Evolutionary conservation across 169 alveolate species (phyloP).

Genomic region (Plasmodium inui): DNA sequence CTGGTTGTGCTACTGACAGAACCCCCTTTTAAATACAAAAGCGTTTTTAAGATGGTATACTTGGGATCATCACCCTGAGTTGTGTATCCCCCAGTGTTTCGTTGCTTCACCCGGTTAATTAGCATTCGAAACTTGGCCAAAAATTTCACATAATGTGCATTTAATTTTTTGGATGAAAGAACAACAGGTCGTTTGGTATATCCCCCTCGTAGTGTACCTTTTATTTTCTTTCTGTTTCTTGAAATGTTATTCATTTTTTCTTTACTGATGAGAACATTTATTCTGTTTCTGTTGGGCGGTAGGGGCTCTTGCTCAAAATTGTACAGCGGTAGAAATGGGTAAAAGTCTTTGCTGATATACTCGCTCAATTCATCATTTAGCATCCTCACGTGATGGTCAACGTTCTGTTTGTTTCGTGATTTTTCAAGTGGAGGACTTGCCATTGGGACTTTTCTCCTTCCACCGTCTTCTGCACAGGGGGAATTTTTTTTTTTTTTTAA

Average conservation of each 20-base stretch:
- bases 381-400: not conserved
- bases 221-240: constrained; percentile 37
- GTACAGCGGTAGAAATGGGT: constrained; percentile 17
- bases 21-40: constrained; percentile 26
- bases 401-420: not conserved
- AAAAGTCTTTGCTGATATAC: constrained; percentile 10
- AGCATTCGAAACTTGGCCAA: constrained; percentile 3
- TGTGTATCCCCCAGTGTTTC: not conserved
- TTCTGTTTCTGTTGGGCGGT: not conserved
- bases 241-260: not conserved
- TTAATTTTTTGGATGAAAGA: constrained; percentile 45
- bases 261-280: not conserved
- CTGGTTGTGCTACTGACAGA: not conserved
- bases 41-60: constrained; percentile 25
- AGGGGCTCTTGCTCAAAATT: constrained; percentile 3
- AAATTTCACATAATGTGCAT: constrained; percentile 7
- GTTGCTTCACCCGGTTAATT: not conserved
- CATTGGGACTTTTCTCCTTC: not conserved
- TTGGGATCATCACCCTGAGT: not conserved
- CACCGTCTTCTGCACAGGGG: not conserved
- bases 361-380: not conserved
- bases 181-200: not conserved
- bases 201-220: constrained; percentile 7
- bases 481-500: not conserved
- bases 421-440: not conserved